Conservation (phyloP, 768 basidiomycete genomes). For the Guyanaporus albipodus region DNA sequence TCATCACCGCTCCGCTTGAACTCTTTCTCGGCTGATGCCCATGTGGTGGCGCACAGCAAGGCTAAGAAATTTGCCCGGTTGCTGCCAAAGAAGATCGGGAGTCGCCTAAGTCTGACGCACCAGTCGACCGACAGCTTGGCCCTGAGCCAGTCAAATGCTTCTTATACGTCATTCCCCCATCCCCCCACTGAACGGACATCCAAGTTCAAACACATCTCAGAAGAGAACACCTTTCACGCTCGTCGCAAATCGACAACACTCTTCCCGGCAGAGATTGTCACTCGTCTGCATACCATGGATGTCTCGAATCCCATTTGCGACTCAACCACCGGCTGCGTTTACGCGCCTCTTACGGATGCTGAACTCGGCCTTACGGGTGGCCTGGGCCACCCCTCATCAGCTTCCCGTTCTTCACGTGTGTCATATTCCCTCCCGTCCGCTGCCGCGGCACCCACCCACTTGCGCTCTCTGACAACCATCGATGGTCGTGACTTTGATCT, state of each 20-base stretch:
- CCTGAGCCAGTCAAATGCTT: slow-evolving; percentile 22
- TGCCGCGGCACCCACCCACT: slow-evolving; percentile 13
- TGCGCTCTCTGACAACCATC: slow-evolving; percentile 21
- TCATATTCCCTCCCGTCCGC: slow-evolving; percentile 7
- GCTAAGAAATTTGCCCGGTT: slow-evolving; percentile 28
- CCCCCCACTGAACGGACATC: slow-evolving; percentile 21
- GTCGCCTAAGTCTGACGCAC: slow-evolving; percentile 26
- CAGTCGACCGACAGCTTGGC: slow-evolving; percentile 26
- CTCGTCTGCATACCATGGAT: slow-evolving; percentile 31
- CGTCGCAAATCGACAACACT: slow-evolving; percentile 34
- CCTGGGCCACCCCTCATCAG: slow-evolving; percentile 6
- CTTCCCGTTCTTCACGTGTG: slow-evolving; percentile 15
- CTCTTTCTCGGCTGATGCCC: slow-evolving; percentile 25
- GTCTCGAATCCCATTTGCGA: slow-evolving; percentile 25
- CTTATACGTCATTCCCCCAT: slow-evolving; percentile 26
- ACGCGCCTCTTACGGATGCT: slow-evolving; percentile 28
- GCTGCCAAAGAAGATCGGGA: slow-evolving; percentile 31
- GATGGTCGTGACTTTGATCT: slow-evolving; percentile 11
- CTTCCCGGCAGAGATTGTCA: slow-evolving; percentile 27
- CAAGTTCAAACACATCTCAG: slow-evolving; percentile 23
- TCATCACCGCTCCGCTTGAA: slow-evolving; percentile 26
- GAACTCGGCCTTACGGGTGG: slow-evolving; percentile 21
- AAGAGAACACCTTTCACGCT: slow-evolving; percentile 34
- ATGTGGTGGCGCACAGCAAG: slow-evolving; percentile 18
- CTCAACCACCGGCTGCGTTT: slow-evolving; percentile 22